Evolutionary conservation across 208 protist genomes (phyloP).

Genomic region (Crithidia sp.): DNA sequence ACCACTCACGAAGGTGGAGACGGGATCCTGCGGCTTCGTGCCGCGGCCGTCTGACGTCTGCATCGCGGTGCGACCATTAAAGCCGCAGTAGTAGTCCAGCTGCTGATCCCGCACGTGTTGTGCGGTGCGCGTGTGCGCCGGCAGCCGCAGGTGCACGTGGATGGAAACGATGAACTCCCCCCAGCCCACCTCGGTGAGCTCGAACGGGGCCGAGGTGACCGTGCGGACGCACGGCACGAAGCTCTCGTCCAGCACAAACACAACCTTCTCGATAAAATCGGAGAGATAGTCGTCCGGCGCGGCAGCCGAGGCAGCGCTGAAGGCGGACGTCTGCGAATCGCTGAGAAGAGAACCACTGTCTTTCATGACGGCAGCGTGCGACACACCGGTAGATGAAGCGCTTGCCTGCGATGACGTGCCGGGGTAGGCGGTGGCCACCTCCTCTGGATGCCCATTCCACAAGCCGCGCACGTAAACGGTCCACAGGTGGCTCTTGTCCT

Average conservation of each 20-base stretch:
- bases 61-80: slow-evolving; percentile 28
- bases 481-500: slow-evolving; percentile 82
- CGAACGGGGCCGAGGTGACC: slow-evolving; percentile 72
- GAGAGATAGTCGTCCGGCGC: slow-evolving; percentile 59
- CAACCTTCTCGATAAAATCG: slow-evolving; percentile 76
- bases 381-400: background rate
- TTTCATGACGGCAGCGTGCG: background rate
- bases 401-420: background rate
- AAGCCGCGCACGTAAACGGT: slow-evolving; percentile 90
- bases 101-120: slow-evolving; percentile 20
- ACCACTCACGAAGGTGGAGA: slow-evolving; percentile 27
- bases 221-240: slow-evolving; percentile 74
- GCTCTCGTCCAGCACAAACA: slow-evolving; percentile 78
- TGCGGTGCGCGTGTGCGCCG: slow-evolving; percentile 20
- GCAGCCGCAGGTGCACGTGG: slow-evolving; percentile 64
- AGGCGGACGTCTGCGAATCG: slow-evolving; percentile 24
- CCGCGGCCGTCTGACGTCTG: slow-evolving; percentile 34
- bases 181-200: slow-evolving; percentile 87
- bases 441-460: slow-evolving; percentile 58
- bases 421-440: slow-evolving; percentile 14
- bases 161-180: slow-evolving; percentile 89
- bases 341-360: background rate
- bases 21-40: slow-evolving; percentile 30
- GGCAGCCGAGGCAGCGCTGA: slow-evolving; percentile 6
- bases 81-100: slow-evolving; percentile 38